Conservation (phyloP, 1,139 yeast species). For the Arxiozyma telluris region DNA sequence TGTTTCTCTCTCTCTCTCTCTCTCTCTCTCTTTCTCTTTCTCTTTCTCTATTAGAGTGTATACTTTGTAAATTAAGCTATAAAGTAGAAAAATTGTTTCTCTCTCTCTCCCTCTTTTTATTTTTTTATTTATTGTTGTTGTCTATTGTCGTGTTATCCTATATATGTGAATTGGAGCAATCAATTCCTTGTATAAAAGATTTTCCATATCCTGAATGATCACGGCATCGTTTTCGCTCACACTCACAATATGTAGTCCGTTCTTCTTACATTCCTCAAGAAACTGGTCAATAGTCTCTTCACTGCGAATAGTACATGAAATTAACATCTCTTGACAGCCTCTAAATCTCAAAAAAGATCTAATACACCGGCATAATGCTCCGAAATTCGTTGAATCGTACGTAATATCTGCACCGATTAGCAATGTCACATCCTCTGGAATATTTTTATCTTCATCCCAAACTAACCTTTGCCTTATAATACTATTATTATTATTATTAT, state of each 20-base stretch:
- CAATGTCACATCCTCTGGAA: slow-evolving; percentile 36
- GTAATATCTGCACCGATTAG: slow-evolving; percentile 82
- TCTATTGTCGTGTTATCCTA: slow-evolving; percentile 8
- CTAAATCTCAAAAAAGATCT: slow-evolving; percentile 29
- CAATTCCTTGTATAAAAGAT: slow-evolving; percentile 10
- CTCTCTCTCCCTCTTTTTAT: too few relatives aligned
- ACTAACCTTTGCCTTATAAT: slow-evolving; percentile 41
- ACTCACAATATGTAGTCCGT: slow-evolving; percentile 29
- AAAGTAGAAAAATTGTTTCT: too few relatives aligned
- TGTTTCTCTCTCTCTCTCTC: slow-evolving; percentile 15
- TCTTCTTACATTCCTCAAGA: slow-evolving; percentile 35
- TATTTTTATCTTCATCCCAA: slow-evolving; percentile 46
- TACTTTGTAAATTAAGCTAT: background rate
- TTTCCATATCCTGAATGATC: slow-evolving; percentile 4
- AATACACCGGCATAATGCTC: slow-evolving; percentile 45
- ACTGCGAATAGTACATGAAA: slow-evolving; percentile 71
- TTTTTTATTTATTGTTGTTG: too few relatives aligned
- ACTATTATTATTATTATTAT: background rate
- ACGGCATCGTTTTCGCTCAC: slow-evolving; percentile 12
- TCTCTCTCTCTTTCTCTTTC: slow-evolving; percentile 15
- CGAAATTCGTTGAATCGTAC: slow-evolving; percentile 59
- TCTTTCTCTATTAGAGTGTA: background rate
- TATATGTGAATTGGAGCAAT: slow-evolving; percentile 25
- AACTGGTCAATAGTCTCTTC: slow-evolving; percentile 47
- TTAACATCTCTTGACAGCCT: slow-evolving; percentile 31